A percentile compares a stretch with the other conserved stretches of the same genome.
Evolutionary conservation across 2,329 filamentous ascomycete species (phyloP).

Genomic region (Fusarium sarcochroum): DNA sequence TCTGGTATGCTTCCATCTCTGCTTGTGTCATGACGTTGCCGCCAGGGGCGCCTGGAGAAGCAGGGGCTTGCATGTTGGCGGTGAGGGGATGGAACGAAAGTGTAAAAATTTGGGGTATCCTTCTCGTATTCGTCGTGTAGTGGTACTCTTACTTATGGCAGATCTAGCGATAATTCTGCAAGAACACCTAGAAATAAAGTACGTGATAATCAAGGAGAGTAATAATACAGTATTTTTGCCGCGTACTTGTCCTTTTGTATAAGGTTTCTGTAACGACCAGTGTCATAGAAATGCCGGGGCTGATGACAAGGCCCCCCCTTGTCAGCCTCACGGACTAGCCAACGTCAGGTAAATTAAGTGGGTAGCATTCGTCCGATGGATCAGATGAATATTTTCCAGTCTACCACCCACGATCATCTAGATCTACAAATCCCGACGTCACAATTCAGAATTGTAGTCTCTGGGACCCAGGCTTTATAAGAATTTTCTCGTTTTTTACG

Average conservation of each 20-base stretch:
- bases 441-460: not conserved
- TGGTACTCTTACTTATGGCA: not conserved
- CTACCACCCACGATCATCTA: too few relatives aligned
- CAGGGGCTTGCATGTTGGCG: slow-evolving; percentile 27
- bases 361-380: slow-evolving; percentile 4
- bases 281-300: slow-evolving; percentile 26
- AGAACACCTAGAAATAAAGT: not conserved
- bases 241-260: slow-evolving; percentile 30
- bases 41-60: slow-evolving; percentile 24
- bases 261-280: slow-evolving; percentile 8
- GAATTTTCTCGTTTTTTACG: too few relatives aligned
- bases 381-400: too few relatives aligned
- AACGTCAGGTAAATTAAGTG: slow-evolving; percentile 26
- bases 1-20: slow-evolving; percentile 31
- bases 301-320: slow-evolving; percentile 18
- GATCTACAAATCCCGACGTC: not conserved
- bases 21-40: slow-evolving; percentile 37
- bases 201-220: not conserved
- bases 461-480: too few relatives aligned
- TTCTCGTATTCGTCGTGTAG: not conserved
- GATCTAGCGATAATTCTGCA: not conserved
- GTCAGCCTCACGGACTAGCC: slow-evolving; percentile 26
- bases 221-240: not conserved
- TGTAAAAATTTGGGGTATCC: not conserved
- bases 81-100: not conserved